Evolutionary conservation across 345 rosid species (phyloP).

Genomic region (Citrus hindsii): DNA sequence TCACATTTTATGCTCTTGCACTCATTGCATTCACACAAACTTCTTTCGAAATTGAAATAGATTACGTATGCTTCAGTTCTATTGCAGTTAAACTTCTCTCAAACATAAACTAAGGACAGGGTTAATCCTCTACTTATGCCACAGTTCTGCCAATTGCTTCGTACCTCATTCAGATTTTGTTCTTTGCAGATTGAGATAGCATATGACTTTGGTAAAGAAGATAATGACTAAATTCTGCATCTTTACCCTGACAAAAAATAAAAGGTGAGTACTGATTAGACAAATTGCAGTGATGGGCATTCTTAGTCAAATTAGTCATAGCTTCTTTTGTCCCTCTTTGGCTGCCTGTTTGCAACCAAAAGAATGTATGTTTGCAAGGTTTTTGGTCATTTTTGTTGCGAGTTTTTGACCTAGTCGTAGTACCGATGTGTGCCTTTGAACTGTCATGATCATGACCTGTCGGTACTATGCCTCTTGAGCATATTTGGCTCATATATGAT

Average conservation of each 20-base stretch:
- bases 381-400: not conserved
- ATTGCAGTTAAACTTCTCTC: not conserved
- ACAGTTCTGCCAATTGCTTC: not conserved
- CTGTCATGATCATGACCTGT: not conserved
- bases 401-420: not conserved
- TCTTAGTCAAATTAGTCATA: not conserved
- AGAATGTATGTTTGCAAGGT: not conserved
- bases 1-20: not conserved
- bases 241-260: slow-evolving; percentile 28
- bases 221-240: slow-evolving; percentile 43
- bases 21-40: not conserved
- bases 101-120: not conserved
- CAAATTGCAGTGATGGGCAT: not conserved
- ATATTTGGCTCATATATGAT: not conserved
- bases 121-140: not conserved
- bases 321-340: not conserved
- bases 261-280: slow-evolving; percentile 36
- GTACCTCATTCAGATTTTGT: slow-evolving; percentile 1
- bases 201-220: slow-evolving; percentile 86
- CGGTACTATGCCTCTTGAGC: not conserved
- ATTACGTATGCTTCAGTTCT: not conserved
- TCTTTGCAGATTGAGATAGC: slow-evolving; percentile 84
- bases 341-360: not conserved
- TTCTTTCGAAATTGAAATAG: not conserved
- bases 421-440: not conserved